Percentiles rank a stretch among this genome's conserved stretches.
These are phyloP conservation scores for Breviolum minutum DNA, from an alignment of 73 alveolate species.

Conservation along the genomic window DNA sequence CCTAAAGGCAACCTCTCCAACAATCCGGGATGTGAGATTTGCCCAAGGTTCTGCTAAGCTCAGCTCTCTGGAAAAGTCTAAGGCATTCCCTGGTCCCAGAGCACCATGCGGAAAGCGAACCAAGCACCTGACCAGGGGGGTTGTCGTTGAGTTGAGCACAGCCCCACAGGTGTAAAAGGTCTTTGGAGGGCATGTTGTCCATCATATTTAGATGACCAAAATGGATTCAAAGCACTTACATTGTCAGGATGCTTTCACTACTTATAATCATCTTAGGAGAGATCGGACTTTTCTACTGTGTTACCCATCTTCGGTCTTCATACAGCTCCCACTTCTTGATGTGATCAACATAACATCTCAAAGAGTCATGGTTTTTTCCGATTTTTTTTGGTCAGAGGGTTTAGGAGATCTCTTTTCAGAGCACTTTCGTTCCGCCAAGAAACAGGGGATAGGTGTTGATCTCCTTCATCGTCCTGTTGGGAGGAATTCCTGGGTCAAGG, in stretches of 20 bases:
- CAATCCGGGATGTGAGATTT: no score
- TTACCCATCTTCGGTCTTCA: background rate
- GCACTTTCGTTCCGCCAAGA: background rate
- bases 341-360: background rate
- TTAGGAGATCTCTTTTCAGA: background rate
- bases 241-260: background rate
- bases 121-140: background rate
- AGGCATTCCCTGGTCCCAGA: background rate
- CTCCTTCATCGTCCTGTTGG: conserved; percentile 37
- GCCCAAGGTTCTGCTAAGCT: conserved; percentile 21
- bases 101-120: conserved; percentile 50
- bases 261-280: background rate
- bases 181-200: no score
- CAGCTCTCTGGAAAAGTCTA: background rate
- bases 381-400: background rate
- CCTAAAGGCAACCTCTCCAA: no score
- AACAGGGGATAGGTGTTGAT: conserved; percentile 14
- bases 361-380: no score
- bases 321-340: background rate
- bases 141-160: no score
- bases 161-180: no score
- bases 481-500: background rate
- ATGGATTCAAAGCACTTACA: no score
- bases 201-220: background rate
- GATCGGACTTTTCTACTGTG: background rate